Evolutionary conservation across 768 basidiomycete genomes (phyloP).

Genomic region (Tylopilus cervinicoccineus): DNA sequence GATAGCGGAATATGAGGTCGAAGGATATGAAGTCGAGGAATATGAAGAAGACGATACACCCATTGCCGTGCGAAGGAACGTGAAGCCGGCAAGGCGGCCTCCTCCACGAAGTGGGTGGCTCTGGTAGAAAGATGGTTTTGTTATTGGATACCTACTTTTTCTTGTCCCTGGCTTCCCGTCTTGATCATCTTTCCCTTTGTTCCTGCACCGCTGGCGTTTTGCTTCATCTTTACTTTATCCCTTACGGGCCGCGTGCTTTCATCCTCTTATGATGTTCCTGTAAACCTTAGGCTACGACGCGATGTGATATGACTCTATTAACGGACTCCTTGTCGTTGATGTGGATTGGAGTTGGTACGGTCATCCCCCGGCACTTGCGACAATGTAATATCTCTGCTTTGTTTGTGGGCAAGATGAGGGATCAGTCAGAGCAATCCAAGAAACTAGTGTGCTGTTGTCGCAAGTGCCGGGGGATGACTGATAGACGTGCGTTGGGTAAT

Average conservation of each 20-base stretch:
- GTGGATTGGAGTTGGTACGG: conserved; percentile 15
- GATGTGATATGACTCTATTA: conserved; percentile 27
- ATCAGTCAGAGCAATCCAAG: no score
- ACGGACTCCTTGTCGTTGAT: conserved; percentile 15
- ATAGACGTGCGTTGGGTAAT: no score
- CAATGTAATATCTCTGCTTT: no score
- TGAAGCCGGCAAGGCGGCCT: conserved; percentile 45
- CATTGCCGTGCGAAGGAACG: conserved; percentile 37
- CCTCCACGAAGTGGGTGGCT: conserved; percentile 53
- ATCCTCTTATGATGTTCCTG: conserved; percentile 9
- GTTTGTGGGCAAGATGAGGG: no score
- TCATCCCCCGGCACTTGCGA: no score
- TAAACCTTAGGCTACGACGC: conserved; percentile 16
- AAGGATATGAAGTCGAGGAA: conserved; percentile 34
- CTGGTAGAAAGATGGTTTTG: conserved; percentile 38
- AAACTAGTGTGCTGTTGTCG: no score
- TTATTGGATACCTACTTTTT: conserved; percentile 35
- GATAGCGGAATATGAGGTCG: conserved; percentile 35
- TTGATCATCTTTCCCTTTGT: conserved; percentile 21
- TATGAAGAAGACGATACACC: conserved; percentile 44
- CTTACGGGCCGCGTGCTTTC: conserved; percentile 6
- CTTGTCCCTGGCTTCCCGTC: conserved; percentile 17
- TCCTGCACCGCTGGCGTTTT: conserved; percentile 21
- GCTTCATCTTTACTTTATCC: conserved; percentile 17
- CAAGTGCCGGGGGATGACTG: no score